Evolutionary conservation across 2,329 filamentous ascomycete genomes (phyloP).

Genomic region (Phoma sp.): DNA sequence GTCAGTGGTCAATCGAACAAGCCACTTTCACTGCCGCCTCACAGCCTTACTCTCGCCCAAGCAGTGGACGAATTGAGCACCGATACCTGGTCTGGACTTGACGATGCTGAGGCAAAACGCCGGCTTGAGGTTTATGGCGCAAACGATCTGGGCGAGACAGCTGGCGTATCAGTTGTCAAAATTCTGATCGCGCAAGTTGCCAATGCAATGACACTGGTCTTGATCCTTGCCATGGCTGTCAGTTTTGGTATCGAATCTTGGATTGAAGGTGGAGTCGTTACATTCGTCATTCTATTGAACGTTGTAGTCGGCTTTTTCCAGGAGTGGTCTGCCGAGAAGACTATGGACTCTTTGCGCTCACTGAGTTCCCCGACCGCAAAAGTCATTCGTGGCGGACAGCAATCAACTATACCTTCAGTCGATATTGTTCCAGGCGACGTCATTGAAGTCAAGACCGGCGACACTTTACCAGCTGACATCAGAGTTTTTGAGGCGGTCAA

Average conservation of each 20-base stretch:
- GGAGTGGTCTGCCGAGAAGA: slow-evolving; percentile 57
- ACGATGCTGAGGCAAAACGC: slow-evolving; percentile 63
- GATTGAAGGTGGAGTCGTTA: slow-evolving; percentile 58
- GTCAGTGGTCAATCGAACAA: slow-evolving; percentile 53
- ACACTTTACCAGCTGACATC: slow-evolving; percentile 73
- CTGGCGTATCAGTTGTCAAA: slow-evolving; percentile 71
- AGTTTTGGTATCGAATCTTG: slow-evolving; percentile 56
- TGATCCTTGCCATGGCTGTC: slow-evolving; percentile 58
- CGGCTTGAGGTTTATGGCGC: slow-evolving; percentile 66
- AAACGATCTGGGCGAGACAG: slow-evolving; percentile 74
- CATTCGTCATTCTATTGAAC: slow-evolving; percentile 54
- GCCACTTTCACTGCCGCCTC: slow-evolving; percentile 66
- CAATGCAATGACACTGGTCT: slow-evolving; percentile 78
- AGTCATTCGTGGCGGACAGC: slow-evolving; percentile 60
- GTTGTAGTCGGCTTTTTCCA: slow-evolving; percentile 55
- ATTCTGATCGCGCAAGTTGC: slow-evolving; percentile 75
- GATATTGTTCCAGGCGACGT: slow-evolving; percentile 72
- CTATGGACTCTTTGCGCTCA: slow-evolving; percentile 56
- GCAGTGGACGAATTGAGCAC: slow-evolving; percentile 65
- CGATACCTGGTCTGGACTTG: slow-evolving; percentile 70
- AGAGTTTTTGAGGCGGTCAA: slow-evolving; percentile 70
- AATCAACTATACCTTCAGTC: slow-evolving; percentile 59
- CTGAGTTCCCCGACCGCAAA: slow-evolving; percentile 55
- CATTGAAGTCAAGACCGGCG: slow-evolving; percentile 67
- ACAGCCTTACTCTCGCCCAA: slow-evolving; percentile 61